phyloP scores from a whole-genome alignment of 148 eudicot species.

The Nyssa sinensis region DNA sequence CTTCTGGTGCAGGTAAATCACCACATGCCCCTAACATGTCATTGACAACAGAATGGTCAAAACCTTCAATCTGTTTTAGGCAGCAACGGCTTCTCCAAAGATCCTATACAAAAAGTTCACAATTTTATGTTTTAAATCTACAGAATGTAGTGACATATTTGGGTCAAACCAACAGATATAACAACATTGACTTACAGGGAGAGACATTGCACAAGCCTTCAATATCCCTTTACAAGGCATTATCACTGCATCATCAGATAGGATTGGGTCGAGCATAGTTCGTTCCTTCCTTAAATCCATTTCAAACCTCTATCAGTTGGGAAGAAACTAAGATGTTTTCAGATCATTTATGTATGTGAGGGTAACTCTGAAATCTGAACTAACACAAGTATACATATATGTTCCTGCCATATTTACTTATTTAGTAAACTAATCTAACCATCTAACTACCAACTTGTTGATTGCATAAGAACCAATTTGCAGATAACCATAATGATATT shows the following conservation, averaged over 20 bases:
- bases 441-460: not conserved
- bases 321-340: not conserved
- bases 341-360: too few species aligned
- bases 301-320: not conserved
- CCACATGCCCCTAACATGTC: conserved; percentile 74
- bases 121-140: conserved; percentile 2
- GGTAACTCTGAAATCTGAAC: too few species aligned
- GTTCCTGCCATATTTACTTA: not conserved
- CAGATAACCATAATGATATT: not conserved
- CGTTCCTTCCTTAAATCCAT: conserved; percentile 65
- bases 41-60: conserved; percentile 70
- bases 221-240: conserved; percentile 83
- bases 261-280: conserved; percentile 54
- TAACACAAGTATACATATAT: too few species aligned
- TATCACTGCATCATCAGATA: conserved; percentile 57
- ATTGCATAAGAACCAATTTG: not conserved
- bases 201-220: conserved; percentile 78
- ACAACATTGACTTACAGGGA: conserved; percentile 58
- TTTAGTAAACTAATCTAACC: not conserved
- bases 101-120: conserved; percentile 43
- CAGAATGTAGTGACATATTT: not conserved
- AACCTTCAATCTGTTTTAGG: conserved; percentile 72
- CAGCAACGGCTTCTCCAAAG: conserved; percentile 82
- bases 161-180: conserved; percentile 2
- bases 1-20: conserved; percentile 44